Base-by-base conservation (phyloP, 164 flowering plant genomes). In the Macadamia integrifolia region DNA sequence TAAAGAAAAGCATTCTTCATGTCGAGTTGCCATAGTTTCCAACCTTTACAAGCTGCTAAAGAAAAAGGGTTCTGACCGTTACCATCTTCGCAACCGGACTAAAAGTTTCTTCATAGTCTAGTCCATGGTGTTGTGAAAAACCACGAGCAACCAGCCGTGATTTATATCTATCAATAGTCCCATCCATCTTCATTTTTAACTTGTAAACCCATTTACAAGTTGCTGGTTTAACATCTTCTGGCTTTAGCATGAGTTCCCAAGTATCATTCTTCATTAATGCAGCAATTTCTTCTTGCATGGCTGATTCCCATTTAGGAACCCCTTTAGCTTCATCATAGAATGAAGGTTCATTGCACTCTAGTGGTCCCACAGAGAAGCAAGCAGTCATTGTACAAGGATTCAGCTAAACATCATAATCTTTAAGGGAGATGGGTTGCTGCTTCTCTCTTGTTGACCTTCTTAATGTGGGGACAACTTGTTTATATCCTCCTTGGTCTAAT, bases 171-270 rank as follows among this genome's bases (percentile, higher is more conserved):
- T 72, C 73, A 23, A 68, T 61, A 8, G 70, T 46, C 1, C 76
- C 73, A 69, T 76, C 66, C 3, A 64, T 50, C 57, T 52, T 76
- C 6, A 29, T 65, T 49, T 72, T 69, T 44, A 69, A 15, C 5
- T 49, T 46, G 57, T 10, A 64, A 14, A 73, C 56, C 69, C 70
- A 65, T 52, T 78, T 72, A 23, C 76, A 78, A 12, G 76, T 48
- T 29, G 75, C 48, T 6, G 60, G 66, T 6, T 62, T 14, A 23
- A 35, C 60, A 42, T 70, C 60, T 55, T 69, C 49, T 40, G 49
- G 79, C 31, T 70, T 75, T 0, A 69, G 74, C 3, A 78, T 72
- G 7, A 75, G 42, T 50, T 69, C 72, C 77, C 79, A 75, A 2
- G 68, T 78, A 9, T 60, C 14, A 40, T 75, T 75, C 42, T 63